A percentile compares a stretch with the other conserved stretches of the same genome.
These are phyloP conservation scores for Puccinia polysora DNA, from an alignment of 1,284 basidiomycete genomes.

Conservation along the genomic window DNA sequence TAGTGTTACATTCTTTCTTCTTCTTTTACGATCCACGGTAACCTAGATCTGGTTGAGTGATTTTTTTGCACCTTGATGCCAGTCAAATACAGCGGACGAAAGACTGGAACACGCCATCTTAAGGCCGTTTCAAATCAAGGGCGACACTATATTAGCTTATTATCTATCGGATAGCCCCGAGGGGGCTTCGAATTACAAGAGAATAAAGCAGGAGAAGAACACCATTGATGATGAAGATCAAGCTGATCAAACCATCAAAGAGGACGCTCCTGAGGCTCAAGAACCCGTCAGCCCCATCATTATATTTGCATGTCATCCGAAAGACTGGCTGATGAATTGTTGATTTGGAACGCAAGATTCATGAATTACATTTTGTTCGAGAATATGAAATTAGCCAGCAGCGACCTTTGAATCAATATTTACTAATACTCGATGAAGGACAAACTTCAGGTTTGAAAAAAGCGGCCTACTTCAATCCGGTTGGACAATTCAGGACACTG, in stretches of 20 bases:
- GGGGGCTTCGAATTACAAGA: slow-evolving; percentile 11
- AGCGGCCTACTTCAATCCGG: slow-evolving; percentile 33
- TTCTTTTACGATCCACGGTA: not conserved
- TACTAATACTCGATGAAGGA: slow-evolving; percentile 35
- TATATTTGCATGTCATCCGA: no score
- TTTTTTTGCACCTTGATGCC: not conserved
- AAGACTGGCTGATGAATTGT: not conserved
- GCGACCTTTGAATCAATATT: slow-evolving; percentile 26
- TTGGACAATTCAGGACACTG: slow-evolving; percentile 35
- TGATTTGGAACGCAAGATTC: not conserved
- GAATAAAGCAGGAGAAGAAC: slow-evolving; percentile 24
- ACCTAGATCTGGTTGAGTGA: not conserved
- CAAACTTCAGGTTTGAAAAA: slow-evolving; percentile 14
- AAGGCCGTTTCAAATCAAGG: slow-evolving; percentile 9
- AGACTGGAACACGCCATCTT: slow-evolving; percentile 32
- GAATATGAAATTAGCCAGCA: slow-evolving; percentile 37
- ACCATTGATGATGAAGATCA: slow-evolving; percentile 31
- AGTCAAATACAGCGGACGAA: slow-evolving; percentile 11
- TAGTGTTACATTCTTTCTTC: not conserved
- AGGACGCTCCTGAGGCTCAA: slow-evolving; percentile 8
- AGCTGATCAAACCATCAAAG: not conserved
- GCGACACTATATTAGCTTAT: slow-evolving; percentile 26
- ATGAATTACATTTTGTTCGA: slow-evolving; percentile 35
- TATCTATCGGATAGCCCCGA: slow-evolving; percentile 14
- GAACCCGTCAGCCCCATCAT: slow-evolving; percentile 15